Evolutionary conservation across 108 stramenopile species (phyloP).

Genomic region (Cylindrotheca closterium): DNA sequence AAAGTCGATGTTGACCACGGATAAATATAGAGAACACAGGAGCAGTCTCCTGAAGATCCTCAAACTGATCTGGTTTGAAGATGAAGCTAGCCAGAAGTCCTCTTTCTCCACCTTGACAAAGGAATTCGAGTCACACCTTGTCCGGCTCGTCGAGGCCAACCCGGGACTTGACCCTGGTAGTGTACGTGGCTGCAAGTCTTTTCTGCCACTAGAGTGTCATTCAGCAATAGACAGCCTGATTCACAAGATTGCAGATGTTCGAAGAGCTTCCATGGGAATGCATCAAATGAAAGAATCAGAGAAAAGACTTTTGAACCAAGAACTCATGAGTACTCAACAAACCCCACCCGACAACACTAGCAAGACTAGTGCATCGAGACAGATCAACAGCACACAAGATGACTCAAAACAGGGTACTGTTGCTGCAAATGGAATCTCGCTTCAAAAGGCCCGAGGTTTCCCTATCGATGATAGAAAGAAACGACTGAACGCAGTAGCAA

Average conservation of each 20-base stretch:
- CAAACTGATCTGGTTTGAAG: conserved; percentile 24
- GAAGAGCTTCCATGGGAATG: background rate
- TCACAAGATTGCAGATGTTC: background rate
- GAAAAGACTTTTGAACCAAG: background rate
- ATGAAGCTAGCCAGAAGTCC: background rate
- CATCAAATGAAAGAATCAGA: background rate
- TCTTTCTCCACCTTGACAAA: conserved; percentile 2
- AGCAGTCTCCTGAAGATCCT: conserved; percentile 21
- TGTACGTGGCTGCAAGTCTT: background rate
- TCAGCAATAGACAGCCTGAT: background rate
- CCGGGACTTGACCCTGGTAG: background rate
- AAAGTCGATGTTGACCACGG: conserved; percentile 19
- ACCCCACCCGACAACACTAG: background rate
- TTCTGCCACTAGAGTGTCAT: background rate
- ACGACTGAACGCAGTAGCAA: conserved; percentile 8
- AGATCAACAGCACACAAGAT: background rate
- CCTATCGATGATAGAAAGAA: background rate
- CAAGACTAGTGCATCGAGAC: background rate
- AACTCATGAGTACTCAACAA: background rate
- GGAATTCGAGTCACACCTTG: conserved; percentile 3
- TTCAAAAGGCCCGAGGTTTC: background rate
- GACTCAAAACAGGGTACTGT: background rate
- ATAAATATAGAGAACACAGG: conserved; percentile 30
- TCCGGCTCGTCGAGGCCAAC: conserved; percentile 3
- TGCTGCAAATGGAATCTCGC: background rate